These are phyloP conservation scores for Boletellus ananas DNA, from an alignment of 768 basidiomycete species.

Conservation along the genomic window DNA sequence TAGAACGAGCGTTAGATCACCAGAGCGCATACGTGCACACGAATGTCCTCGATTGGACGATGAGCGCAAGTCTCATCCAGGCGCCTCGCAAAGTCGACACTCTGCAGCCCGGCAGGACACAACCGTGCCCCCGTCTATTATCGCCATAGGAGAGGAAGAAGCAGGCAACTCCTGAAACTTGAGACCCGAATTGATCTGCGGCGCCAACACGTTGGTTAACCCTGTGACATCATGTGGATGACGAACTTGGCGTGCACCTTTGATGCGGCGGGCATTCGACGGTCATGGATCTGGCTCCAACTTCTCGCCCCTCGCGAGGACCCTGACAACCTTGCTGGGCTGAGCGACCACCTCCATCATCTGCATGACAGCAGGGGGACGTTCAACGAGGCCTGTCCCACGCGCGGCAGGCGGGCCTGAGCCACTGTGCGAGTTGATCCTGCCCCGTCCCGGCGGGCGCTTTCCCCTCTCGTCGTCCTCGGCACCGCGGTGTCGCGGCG, in stretches of 20 bases:
- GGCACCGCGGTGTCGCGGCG: slow-evolving; percentile 18
- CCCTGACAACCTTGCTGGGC: slow-evolving; percentile 70
- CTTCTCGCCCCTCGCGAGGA: slow-evolving; percentile 83
- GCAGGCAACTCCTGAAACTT: slow-evolving; percentile 18
- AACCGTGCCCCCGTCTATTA: slow-evolving; percentile 19
- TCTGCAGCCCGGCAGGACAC: slow-evolving; percentile 24
- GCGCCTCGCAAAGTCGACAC: slow-evolving; percentile 20
- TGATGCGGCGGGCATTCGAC: background rate
- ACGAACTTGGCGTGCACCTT: slow-evolving; percentile 8
- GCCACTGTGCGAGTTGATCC: slow-evolving; percentile 24
- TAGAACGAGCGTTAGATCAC: slow-evolving; percentile 16
- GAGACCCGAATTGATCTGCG: slow-evolving; percentile 13
- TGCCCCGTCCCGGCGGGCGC: slow-evolving; percentile 26
- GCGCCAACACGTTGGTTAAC: background rate
- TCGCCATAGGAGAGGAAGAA: slow-evolving; percentile 15
- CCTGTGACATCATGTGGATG: background rate
- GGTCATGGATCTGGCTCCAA: slow-evolving; percentile 49
- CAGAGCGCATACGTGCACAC: slow-evolving; percentile 24
- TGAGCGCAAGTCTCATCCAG: slow-evolving; percentile 13
- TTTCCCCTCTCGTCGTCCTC: slow-evolving; percentile 35
- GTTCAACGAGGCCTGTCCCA: slow-evolving; percentile 58
- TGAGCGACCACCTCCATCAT: slow-evolving; percentile 79
- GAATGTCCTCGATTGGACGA: slow-evolving; percentile 22
- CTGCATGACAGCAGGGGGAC: slow-evolving; percentile 71
- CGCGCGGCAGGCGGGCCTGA: slow-evolving; percentile 17